Evolutionary conservation across 2,329 filamentous ascomycete genomes (phyloP), one percentile per base, ranked within the genome.

Genomic region (Penicillium sp.): DNA sequence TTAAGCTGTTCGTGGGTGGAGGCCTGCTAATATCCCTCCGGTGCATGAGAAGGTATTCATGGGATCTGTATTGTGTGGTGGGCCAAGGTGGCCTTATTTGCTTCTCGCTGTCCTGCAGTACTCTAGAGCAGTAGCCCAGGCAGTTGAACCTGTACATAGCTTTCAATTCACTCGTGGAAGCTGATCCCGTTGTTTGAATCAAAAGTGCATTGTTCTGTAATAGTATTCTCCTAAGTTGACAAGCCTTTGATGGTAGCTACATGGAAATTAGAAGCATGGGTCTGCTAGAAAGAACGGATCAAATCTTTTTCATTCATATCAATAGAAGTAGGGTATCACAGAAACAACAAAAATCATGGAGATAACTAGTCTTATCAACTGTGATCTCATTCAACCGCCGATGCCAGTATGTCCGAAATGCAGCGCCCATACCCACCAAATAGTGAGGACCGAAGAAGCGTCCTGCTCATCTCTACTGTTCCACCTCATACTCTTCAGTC

Each of bases 401-500:
- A 42, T 42, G 39, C 45, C 44, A 29, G 10, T 26, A 23, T 27
- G 13, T 19, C 21, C 11, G 9, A 39, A 23, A n/a, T 37, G 29
- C 33, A 42, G 19, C 39, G 21, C 39, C 14, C n/a, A 19, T 9
- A 19, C 13, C 47, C 23, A 16, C 31, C 13, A 7, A 13, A 39
- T 13, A n/a, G 19, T 16, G 39, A 16, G 16, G 7, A 35, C 8
- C 26, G 37, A 33, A 11, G 26, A 21, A 25, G 4, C n/a, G 6
- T 26, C 31, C 13, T 19, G 13, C 25, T 29, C 6, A 23, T 23
- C 23, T 23, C 62, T 66, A 76, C 50, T 72, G 71, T 21, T 77
- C 74, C n/a, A 73, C 72, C 57, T 76, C 73, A 59, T 75, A 76
- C 55, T 90, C 87, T 63, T 96, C 91, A 25, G 92, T 85, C 69